These are phyloP conservation scores for Fomitopsis serialis DNA, from an alignment of 768 basidiomycete species.

Conservation along the genomic window DNA sequence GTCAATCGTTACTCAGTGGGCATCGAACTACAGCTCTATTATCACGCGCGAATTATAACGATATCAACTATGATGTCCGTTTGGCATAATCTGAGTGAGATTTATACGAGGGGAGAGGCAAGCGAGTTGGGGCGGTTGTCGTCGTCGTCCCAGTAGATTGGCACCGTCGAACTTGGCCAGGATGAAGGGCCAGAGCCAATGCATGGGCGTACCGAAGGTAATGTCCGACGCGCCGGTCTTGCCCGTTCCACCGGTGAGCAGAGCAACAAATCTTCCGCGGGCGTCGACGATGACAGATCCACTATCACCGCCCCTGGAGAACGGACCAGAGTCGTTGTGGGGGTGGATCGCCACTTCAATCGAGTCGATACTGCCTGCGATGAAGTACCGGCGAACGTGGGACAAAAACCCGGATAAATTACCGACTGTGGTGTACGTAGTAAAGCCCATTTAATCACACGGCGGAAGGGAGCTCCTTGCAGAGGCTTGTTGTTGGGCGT, in stretches of 20 bases:
- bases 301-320: constrained; percentile 15
- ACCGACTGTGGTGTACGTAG: constrained; percentile 19
- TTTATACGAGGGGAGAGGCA: too few relatives aligned
- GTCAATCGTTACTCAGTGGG: too few relatives aligned
- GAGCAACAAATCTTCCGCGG: constrained; percentile 18
- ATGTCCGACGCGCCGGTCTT: constrained; percentile 1
- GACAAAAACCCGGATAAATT: constrained; percentile 14
- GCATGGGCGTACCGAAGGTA: constrained; percentile 17
- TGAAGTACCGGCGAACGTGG: constrained; percentile 12
- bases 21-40: too few relatives aligned
- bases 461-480: constrained; percentile 18
- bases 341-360: constrained; percentile 15
- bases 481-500: too few relatives aligned
- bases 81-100: too few relatives aligned
- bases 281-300: constrained; percentile 17
- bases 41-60: too few relatives aligned
- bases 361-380: constrained; percentile 15
- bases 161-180: constrained; percentile 9
- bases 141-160: too few relatives aligned
- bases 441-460: constrained; percentile 21
- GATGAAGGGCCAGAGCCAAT: constrained; percentile 11
- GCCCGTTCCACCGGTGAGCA: constrained; percentile 25
- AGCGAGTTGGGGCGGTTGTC: too few relatives aligned
- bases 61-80: too few relatives aligned
- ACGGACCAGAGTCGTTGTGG: constrained; percentile 16